These are phyloP conservation scores for Calonectria pauciramosa DNA, from an alignment of 2,329 filamentous ascomycete genomes.

Conservation along the genomic window DNA sequence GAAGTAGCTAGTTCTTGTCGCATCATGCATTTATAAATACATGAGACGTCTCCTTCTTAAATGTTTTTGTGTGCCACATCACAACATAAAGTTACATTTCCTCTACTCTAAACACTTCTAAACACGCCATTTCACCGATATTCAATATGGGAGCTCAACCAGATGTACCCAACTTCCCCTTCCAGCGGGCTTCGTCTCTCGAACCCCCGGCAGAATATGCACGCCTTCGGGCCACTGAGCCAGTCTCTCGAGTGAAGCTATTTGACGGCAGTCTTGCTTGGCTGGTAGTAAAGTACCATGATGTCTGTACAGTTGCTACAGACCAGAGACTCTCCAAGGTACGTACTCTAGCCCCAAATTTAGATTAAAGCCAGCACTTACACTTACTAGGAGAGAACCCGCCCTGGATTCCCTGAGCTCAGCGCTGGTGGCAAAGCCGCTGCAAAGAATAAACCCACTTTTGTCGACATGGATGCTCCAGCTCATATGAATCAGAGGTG, in stretches of 20 bases:
- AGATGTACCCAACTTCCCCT: constrained; percentile 33
- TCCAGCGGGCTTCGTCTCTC: constrained; percentile 35
- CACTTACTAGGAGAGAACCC: constrained; percentile 50
- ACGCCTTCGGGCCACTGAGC: constrained; percentile 56
- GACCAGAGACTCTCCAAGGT: constrained; percentile 63
- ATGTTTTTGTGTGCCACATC: background rate
- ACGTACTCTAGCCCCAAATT: background rate
- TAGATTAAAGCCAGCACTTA: constrained; percentile 5
- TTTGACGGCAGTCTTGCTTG: constrained; percentile 62
- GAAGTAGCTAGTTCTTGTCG: too few relatives aligned
- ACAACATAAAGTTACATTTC: background rate
- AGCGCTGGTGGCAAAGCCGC: constrained; percentile 61
- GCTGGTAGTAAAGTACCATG: constrained; percentile 63
- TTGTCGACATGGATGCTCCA: constrained; percentile 65
- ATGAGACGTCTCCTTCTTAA: background rate
- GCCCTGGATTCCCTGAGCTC: constrained; percentile 62
- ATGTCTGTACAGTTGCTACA: constrained; percentile 60
- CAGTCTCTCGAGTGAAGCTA: constrained; percentile 60
- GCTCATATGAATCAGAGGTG: constrained; percentile 61
- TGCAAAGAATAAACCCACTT: constrained; percentile 63
- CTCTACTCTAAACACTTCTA: background rate
- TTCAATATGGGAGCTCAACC: constrained; percentile 22
- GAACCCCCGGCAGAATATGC: constrained; percentile 61
- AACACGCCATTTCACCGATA: background rate
- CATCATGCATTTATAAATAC: background rate